A percentile compares a stretch with the other conserved stretches of the same genome.
Conservation (phyloP, 768 basidiomycete genomes). For the Mycena polygramma region DNA sequence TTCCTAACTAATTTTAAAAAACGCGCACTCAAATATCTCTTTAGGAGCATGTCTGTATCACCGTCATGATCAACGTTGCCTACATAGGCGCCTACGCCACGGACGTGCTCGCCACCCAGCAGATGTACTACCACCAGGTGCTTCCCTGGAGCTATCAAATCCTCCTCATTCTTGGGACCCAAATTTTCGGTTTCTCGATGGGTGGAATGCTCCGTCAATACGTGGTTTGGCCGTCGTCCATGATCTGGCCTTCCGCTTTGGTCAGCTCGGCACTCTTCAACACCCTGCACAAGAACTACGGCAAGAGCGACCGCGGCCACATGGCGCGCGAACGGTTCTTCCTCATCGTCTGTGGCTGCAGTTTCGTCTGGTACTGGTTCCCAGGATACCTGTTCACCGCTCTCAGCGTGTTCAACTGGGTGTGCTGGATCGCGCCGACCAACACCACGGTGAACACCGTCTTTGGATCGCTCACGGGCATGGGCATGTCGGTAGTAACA, state of each 20-base stretch:
- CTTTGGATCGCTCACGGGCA: slow-evolving; percentile 64
- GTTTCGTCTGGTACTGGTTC: slow-evolving; percentile 82
- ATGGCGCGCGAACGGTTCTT: slow-evolving; percentile 88
- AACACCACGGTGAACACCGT: slow-evolving; percentile 68
- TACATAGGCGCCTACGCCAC: slow-evolving; percentile 76
- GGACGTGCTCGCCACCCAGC: slow-evolving; percentile 75
- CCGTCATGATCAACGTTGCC: slow-evolving; percentile 83
- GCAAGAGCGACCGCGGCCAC: slow-evolving; percentile 74
- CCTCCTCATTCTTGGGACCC: slow-evolving; percentile 71
- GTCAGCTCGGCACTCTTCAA: slow-evolving; percentile 89
- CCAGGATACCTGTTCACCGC: slow-evolving; percentile 91
- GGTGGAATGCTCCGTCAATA: slow-evolving; percentile 83
- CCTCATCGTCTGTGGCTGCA: slow-evolving; percentile 66
- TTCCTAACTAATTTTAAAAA: background rate
- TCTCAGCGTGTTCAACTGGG: slow-evolving; percentile 89
- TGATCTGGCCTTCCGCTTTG: slow-evolving; percentile 91
- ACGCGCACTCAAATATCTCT: too few relatives aligned
- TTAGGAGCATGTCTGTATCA: slow-evolving; percentile 84
- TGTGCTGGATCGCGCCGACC: slow-evolving; percentile 87
- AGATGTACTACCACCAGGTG: slow-evolving; percentile 74
- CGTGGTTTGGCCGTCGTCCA: slow-evolving; percentile 86
- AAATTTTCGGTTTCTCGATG: slow-evolving; percentile 77
- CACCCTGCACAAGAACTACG: slow-evolving; percentile 84
- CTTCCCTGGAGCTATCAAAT: slow-evolving; percentile 68
- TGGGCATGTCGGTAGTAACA: slow-evolving; percentile 72